phyloP scores from a whole-genome alignment of 2,329 filamentous ascomycete species.

The Fusarium sp. region DNA sequence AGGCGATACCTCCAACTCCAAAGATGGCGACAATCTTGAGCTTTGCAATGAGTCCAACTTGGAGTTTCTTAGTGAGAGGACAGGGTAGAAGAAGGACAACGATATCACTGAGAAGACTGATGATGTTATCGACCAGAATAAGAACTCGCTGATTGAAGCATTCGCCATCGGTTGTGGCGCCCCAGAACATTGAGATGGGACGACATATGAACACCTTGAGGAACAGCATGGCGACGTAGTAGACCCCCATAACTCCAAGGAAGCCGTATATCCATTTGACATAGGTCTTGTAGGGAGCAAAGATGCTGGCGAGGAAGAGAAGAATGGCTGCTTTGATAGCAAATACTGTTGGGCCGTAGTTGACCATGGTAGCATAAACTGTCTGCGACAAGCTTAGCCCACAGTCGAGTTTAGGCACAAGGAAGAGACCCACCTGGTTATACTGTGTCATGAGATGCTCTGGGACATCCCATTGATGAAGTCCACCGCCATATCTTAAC shows the following conservation, averaged over 20 bases:
- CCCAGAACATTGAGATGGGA: constrained; percentile 24
- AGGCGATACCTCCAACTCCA: constrained; percentile 17
- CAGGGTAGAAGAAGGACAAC: constrained; percentile 18
- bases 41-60: constrained; percentile 18
- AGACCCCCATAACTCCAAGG: constrained; percentile 3
- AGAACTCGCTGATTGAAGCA: constrained; percentile 24
- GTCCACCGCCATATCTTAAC: constrained; percentile 15
- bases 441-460: constrained; percentile 12
- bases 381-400: background rate
- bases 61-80: constrained; percentile 23
- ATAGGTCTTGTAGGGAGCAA: constrained; percentile 22
- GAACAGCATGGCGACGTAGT: constrained; percentile 19
- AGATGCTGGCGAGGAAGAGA: constrained; percentile 15
- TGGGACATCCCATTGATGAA: constrained; percentile 29
- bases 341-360: constrained; percentile 25
- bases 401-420: fast-evolving
- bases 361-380: constrained; percentile 27
- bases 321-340: constrained; percentile 28
- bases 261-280: constrained; percentile 29
- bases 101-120: constrained; percentile 21
- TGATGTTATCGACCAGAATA: constrained; percentile 23
- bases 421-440: background rate
- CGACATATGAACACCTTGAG: constrained; percentile 26
- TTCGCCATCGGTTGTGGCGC: background rate
- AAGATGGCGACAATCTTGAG: constrained; percentile 25